phyloP scores from a whole-genome alignment of 83 land plant species.

The Diphasiastrum complanatum region DNA sequence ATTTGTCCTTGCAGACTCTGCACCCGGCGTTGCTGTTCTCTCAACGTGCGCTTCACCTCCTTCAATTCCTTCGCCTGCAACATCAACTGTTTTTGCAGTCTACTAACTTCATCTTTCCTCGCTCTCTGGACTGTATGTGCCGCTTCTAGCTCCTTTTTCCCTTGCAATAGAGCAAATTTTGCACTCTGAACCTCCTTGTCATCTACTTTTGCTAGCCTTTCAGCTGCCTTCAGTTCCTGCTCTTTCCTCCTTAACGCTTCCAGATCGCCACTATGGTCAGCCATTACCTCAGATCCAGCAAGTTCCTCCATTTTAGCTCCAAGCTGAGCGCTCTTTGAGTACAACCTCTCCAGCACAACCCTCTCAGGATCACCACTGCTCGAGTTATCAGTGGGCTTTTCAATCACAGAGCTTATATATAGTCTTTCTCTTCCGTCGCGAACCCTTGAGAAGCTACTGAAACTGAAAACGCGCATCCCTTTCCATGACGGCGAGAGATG shows the following conservation, averaged over 20 bases:
- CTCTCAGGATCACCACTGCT: too few species aligned
- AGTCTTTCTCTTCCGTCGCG: too few species aligned
- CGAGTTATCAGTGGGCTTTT: too few species aligned
- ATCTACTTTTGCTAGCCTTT: not conserved
- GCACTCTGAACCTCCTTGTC: not conserved
- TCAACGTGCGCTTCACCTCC: not conserved
- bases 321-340: too few species aligned
- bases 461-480: too few species aligned
- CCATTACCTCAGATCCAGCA: not conserved
- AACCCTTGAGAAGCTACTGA: too few species aligned
- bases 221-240: not conserved
- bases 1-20: not conserved
- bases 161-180: not conserved
- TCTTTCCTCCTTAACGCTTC: not conserved
- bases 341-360: too few species aligned
- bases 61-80: not conserved
- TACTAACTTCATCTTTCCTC: not conserved
- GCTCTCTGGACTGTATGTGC: not conserved
- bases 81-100: not conserved
- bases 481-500: too few species aligned
- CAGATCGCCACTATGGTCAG: not conserved
- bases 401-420: too few species aligned
- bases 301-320: too few species aligned
- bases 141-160: not conserved
- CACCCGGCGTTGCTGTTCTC: not conserved